A percentile compares a stretch with the other conserved stretches of the same genome.
These are phyloP conservation scores for Pochonia chlamydosporia DNA, from an alignment of 2,329 filamentous ascomycete genomes.

Conservation along the genomic window DNA sequence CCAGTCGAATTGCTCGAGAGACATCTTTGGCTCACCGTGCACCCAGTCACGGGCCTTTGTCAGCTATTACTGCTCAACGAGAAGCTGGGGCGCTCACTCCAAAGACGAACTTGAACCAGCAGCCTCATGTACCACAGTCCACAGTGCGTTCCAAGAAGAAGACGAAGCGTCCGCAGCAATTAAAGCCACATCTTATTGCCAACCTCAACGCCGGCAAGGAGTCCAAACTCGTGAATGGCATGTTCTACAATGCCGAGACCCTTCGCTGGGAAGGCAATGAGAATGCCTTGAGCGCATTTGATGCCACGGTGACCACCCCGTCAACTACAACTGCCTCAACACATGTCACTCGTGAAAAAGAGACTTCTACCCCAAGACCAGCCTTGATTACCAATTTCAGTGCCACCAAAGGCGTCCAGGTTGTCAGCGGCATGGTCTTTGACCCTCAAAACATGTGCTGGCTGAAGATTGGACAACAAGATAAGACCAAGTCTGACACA, in stretches of 20 bases:
- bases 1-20: conserved; percentile 60
- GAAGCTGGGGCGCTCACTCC: conserved; percentile 44
- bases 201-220: conserved; percentile 71
- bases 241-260: conserved; percentile 87
- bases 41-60: conserved; percentile 46
- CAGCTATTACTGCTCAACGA: conserved; percentile 50
- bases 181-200: conserved; percentile 83
- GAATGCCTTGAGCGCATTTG: conserved; percentile 74
- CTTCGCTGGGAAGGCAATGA: conserved; percentile 97
- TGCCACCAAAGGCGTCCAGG: conserved; percentile 77
- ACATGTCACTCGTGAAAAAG: conserved; percentile 48
- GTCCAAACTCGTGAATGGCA: conserved; percentile 77
- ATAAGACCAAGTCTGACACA: conserved; percentile 39
- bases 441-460: conserved; percentile 97
- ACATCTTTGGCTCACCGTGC: conserved; percentile 55
- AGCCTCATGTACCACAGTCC: conserved; percentile 31
- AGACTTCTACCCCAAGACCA: conserved; percentile 55
- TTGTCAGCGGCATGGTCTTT: conserved; percentile 97
- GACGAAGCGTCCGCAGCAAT: conserved; percentile 53
- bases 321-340: conserved; percentile 33
- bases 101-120: conserved; percentile 40
- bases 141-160: conserved; percentile 49
- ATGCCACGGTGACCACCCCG: conserved; percentile 52
- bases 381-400: conserved; percentile 91
- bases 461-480: conserved; percentile 66